Conservation (phyloP, 2,329 filamentous ascomycete species). For the Cercospora nicotianae region DNA sequence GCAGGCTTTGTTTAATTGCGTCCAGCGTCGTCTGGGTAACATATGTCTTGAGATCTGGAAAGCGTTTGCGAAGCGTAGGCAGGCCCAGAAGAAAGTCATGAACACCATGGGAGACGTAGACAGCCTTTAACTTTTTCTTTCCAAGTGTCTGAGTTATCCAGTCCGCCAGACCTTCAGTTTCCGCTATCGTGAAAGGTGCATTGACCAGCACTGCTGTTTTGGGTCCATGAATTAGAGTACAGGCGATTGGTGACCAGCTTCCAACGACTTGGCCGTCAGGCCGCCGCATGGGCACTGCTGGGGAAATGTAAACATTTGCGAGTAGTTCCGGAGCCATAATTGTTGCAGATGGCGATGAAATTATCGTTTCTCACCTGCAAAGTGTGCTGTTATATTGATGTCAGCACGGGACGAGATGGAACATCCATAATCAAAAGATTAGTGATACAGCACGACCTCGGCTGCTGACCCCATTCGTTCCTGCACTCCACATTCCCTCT, state of each 20-base stretch:
- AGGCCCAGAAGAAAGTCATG: neutral
- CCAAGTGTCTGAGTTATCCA: neutral
- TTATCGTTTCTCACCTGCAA: neutral
- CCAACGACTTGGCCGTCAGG: neutral
- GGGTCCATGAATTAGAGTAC: neutral
- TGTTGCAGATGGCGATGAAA: neutral
- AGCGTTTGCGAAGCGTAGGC: neutral
- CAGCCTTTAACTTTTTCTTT: neutral
- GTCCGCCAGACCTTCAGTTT: neutral
- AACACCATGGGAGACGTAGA: neutral
- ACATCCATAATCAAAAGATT: neutral
- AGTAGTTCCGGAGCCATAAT: neutral
- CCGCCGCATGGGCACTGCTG: neutral
- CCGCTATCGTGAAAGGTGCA: neutral
- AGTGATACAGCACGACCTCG: neutral
- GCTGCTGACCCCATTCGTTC: neutral
- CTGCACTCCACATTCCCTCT: neutral
- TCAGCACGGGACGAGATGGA: neutral
- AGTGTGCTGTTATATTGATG: neutral
- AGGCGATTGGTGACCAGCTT: neutral
- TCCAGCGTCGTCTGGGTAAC: neutral
- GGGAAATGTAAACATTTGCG: neutral
- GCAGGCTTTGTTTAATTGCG: neutral
- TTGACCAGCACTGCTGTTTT: neutral
- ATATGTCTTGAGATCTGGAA: neutral